Conservation (phyloP, 768 basidiomycete genomes). For the Daedalea quercina region DNA sequence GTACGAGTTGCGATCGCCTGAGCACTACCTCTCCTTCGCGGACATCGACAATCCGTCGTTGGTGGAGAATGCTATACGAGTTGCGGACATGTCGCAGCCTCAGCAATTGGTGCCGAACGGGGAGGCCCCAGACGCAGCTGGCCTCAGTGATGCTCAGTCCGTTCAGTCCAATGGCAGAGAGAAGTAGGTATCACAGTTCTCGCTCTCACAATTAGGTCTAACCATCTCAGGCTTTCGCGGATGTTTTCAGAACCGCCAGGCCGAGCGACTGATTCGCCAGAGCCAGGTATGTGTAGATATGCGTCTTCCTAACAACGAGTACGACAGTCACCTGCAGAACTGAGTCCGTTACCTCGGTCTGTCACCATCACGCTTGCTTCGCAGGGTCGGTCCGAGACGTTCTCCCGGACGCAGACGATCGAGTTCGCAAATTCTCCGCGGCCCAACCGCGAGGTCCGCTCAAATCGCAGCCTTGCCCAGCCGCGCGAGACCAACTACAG, state of each 20-base stretch:
- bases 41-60: not conserved
- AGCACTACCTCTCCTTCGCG: not conserved
- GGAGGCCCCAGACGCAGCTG: not conserved
- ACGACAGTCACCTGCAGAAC: not conserved
- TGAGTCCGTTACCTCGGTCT: not conserved
- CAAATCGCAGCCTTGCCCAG: not conserved
- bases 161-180: not conserved
- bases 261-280: not conserved
- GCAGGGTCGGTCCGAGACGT: constrained; percentile 1
- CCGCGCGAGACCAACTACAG: not conserved
- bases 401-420: constrained; percentile 39
- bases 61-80: not conserved
- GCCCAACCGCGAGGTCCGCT: constrained; percentile 4
- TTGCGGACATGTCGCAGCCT: not conserved
- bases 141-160: not conserved
- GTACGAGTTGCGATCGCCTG: not conserved
- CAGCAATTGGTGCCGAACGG: not conserved
- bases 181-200: not conserved
- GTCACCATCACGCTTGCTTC: not conserved
- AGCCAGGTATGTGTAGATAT: not conserved
- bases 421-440: constrained; percentile 41
- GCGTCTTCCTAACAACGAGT: not conserved
- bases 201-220: not conserved
- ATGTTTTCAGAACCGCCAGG: constrained; percentile 1
- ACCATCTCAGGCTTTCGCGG: not conserved